Conservation (phyloP, 768 basidiomycete species). For the Calocybe gangraenosa region DNA sequence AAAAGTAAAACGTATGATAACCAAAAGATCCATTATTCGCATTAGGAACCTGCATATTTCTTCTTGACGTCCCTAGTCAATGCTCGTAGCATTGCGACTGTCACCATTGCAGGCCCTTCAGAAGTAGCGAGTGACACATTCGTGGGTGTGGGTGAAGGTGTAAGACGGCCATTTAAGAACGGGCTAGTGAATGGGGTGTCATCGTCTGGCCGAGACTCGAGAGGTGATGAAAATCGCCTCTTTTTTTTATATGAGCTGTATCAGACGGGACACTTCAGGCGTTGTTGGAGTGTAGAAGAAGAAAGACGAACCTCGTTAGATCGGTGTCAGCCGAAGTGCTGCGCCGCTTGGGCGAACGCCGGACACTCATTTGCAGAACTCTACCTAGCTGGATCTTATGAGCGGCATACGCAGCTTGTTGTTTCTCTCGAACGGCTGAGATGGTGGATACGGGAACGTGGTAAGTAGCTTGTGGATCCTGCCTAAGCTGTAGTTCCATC, state of each 20-base stretch:
- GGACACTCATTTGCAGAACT: constrained; percentile 33
- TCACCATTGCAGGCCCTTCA: constrained; percentile 34
- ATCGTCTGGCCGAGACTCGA: constrained; percentile 21
- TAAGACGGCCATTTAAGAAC: constrained; percentile 28
- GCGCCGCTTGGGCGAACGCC: constrained; percentile 45
- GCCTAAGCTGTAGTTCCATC: constrained; percentile 14
- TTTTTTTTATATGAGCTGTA: constrained; percentile 35
- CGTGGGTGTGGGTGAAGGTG: constrained; percentile 45
- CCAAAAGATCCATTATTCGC: constrained; percentile 1
- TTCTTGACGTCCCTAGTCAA: constrained; percentile 51
- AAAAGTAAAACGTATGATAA: background rate
- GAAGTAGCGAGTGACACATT: constrained; percentile 34
- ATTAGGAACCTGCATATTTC: constrained; percentile 30
- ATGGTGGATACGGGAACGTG: constrained; percentile 27
- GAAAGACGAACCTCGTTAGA: constrained; percentile 31
- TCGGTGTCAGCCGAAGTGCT: constrained; percentile 38
- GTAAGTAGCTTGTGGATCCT: constrained; percentile 16
- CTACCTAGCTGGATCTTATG: constrained; percentile 35
- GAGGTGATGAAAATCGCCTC: constrained; percentile 35
- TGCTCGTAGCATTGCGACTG: constrained; percentile 62
- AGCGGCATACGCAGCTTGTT: constrained; percentile 26
- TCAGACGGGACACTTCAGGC: constrained; percentile 1
- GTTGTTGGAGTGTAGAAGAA: background rate
- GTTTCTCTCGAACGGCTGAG: constrained; percentile 25
- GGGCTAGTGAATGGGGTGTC: constrained; percentile 29